Base-by-base conservation (phyloP, 345 rosid genomes). In the Brassica carinata region DNA sequence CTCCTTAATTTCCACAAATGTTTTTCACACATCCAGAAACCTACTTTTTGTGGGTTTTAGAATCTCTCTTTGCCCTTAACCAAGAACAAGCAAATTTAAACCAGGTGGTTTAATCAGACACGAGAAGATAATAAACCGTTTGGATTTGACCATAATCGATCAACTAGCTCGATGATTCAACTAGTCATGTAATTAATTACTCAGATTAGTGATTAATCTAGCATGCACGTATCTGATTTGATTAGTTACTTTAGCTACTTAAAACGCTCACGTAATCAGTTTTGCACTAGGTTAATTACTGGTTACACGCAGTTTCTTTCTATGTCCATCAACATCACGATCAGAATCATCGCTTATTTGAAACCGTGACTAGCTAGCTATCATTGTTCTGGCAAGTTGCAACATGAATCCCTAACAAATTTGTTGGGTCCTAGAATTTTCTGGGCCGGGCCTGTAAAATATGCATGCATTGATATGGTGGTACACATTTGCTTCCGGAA, bases 381-480 rank as follows among this genome's bases (percentile, higher is more conserved):
- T 10, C 53, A 45, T 45, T 45, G 51, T 45, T 36, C 7, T 33
- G 26, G 26, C 26, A 33, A 2, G 9, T 40, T 11, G 45, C 45
- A 40, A 40, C 45, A 40, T 40, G 45, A 40, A 40, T 40, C 8
- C 53, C 15, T 13, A 13, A 48, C 55, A 48, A 48, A 3, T 48
- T 48, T 14, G 15, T 48, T 48, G 55, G 55, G 55, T 45, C 5
- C 55, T 45, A 27, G 26, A n/a, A 15, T 7, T 38, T 40, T 7
- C 3, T 76, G 68, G 74, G 80, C 80, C 13, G 45, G 80, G 62
- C 67, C 19, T 58, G 3, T 38, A 2, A 27, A 36, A 26, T 15
- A 26, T 34, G 27, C 19, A 5, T 6, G 27, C 19, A 5, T 6
- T 23, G 10, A 53, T 19, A 4, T 48, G 55, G 55, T 48, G 17